A percentile compares a stretch with the other conserved stretches of the same genome.
phyloP scores from a whole-genome alignment of 768 basidiomycete genomes.

The Boletellus ananas region DNA sequence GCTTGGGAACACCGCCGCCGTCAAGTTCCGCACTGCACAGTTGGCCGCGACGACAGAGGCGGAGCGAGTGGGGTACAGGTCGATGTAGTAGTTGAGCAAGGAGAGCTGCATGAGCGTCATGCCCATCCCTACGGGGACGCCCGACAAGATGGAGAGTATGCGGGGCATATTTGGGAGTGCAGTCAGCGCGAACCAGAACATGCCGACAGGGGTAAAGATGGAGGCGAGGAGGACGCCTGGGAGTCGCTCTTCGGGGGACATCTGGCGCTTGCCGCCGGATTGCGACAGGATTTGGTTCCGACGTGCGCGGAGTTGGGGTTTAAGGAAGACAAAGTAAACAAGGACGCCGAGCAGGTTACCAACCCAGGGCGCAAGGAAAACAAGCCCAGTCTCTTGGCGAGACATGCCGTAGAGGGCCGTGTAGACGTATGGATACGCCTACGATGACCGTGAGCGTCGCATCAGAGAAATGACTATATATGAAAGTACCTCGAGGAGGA shows the following conservation, averaged over 20 bases:
- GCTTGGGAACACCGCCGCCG: conserved; percentile 23
- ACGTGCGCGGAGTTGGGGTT: conserved; percentile 17
- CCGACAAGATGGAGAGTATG: conserved; percentile 17
- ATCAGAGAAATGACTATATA: background rate
- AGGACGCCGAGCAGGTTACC: conserved; percentile 27
- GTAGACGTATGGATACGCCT: conserved; percentile 26
- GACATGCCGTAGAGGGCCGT: conserved; percentile 20
- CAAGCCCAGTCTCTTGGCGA: conserved; percentile 19
- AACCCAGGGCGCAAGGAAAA: conserved; percentile 25
- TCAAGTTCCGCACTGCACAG: conserved; percentile 20
- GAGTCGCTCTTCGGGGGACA: conserved; percentile 27
- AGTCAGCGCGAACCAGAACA: conserved; percentile 26
- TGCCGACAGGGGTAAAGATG: conserved; percentile 25
- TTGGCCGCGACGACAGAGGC: conserved; percentile 30
- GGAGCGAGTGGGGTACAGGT: conserved; percentile 28
- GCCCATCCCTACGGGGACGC: conserved; percentile 26
- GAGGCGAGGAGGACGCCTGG: conserved; percentile 25
- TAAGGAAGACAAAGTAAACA: conserved; percentile 25
- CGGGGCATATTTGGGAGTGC: conserved; percentile 12
- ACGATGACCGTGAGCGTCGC: background rate
- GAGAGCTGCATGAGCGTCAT: conserved; percentile 29
- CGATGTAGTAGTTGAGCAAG: conserved; percentile 28
- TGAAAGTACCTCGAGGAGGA: conserved; percentile 25
- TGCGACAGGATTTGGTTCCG: conserved; percentile 13
- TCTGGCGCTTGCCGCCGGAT: conserved; percentile 21